Evolutionary conservation across 371 early-diverging fungal genomes (phyloP), one percentile per base, ranked within the genome.

Genomic region (Lichtheimia ornata): DNA sequence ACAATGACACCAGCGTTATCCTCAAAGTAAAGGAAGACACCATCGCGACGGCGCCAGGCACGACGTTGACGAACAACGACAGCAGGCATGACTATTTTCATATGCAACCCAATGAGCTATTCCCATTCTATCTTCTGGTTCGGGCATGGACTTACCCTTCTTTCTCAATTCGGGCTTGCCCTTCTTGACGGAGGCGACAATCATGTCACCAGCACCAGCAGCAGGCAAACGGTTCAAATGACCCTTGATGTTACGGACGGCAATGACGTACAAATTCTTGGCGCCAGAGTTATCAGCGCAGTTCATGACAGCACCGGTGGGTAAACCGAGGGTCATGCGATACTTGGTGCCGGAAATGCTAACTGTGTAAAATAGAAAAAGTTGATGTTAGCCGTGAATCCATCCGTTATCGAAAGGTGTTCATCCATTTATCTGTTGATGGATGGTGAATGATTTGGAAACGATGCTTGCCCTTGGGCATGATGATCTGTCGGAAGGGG

Each of bases 271-370:
- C 72, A 99, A 85, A 89, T 99, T 97, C 94, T 99, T 99, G 80
- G 99, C 99, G 56, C 99, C 99, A 77, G 96, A 96, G 93, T 99
- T 99, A 84, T 99, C 99, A 61, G 99, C 99, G 84, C 99, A 99
- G 88, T 97, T 99, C 88, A 99, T 95, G 70, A 97, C 94, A 56
- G 99, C 98, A 76, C 98, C 99, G 67, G 98, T 98, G 67, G 99
- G 99, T 66, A 99, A 88, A 94, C 98, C 99, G 70, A 97, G 92
- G 72, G 99, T 95, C 97, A 99, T 97, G 76, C 96, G 92, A 90
- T 94, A 96, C 84, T 98, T 98, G 84, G 90, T 94, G 71, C 97
- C 97, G 72, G 92, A 84, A 83, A 89, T 85, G 77, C 85, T 85
- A 74, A 80, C 76, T 80, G 55, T 55, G 28, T 11, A 58, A 50